Evolutionary conservation across 2,329 filamentous ascomycete genomes (phyloP).

Genomic region (Allantophomopsis lycopodina): DNA sequence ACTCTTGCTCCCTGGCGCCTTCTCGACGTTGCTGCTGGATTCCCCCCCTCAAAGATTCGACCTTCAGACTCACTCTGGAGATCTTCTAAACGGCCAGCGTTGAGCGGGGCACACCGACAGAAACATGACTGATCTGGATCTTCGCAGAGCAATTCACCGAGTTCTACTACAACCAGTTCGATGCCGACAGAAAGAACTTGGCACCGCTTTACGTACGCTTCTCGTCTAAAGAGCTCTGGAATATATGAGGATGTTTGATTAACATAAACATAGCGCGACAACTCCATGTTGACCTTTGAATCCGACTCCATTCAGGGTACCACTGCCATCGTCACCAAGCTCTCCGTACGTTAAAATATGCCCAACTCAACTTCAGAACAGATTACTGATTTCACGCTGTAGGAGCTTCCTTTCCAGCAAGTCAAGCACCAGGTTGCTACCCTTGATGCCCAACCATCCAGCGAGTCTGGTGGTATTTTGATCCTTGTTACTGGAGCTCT

Average conservation of each 20-base stretch:
- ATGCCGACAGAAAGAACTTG: constrained; percentile 52
- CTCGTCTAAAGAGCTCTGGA: not conserved
- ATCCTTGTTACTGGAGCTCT: constrained; percentile 84
- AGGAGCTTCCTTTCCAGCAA: constrained; percentile 70
- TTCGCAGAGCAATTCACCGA: constrained; percentile 68
- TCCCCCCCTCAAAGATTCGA: not conserved
- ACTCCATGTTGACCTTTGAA: constrained; percentile 94
- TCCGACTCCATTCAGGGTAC: constrained; percentile 50
- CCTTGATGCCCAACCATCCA: constrained; percentile 70
- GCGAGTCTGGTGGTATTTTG: constrained; percentile 54
- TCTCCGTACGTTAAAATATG: constrained; percentile 42
- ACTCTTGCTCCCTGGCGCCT: not conserved
- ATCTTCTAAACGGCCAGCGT: not conserved
- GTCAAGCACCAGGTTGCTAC: constrained; percentile 68
- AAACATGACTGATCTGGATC: constrained; percentile 7
- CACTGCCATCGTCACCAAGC: constrained; percentile 61
- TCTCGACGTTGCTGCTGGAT: too few species aligned
- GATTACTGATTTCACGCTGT: constrained; percentile 5
- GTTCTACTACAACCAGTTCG: constrained; percentile 87
- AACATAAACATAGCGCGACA: constrained; percentile 42
- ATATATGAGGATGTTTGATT: not conserved
- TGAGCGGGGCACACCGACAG: too few species aligned
- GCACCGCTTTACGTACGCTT: constrained; percentile 70
- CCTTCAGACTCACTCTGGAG: not conserved
- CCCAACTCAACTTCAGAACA: too few species aligned